These are phyloP conservation scores for Schizochytrium sp. DNA, from an alignment of 108 stramenopile genomes.

Conservation along the genomic window DNA sequence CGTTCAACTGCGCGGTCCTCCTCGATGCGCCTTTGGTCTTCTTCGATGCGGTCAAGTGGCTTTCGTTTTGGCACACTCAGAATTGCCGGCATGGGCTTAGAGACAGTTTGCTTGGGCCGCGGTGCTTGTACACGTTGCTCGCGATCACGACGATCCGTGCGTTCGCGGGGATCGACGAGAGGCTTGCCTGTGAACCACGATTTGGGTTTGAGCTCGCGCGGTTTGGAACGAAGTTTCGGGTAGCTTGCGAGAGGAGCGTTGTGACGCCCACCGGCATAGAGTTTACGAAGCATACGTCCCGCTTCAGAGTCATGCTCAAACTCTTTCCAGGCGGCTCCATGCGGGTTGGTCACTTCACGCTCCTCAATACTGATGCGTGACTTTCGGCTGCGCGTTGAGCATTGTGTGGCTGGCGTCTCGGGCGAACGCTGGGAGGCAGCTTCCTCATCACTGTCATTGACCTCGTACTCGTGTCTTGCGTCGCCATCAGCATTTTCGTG, in stretches of 20 bases:
- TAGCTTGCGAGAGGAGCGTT: background rate
- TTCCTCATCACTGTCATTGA: too few species aligned
- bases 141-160: background rate
- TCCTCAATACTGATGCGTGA: background rate
- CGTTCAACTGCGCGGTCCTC: background rate
- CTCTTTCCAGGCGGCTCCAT: background rate
- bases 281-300: background rate
- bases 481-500: too few species aligned
- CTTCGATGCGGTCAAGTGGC: background rate
- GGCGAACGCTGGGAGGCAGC: too few species aligned
- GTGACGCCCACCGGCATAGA: background rate
- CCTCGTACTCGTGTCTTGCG: too few species aligned
- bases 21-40: background rate
- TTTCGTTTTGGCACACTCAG: background rate
- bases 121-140: background rate
- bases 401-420: background rate
- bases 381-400: background rate
- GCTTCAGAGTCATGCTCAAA: conserved; percentile 10
- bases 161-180: background rate
- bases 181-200: background rate
- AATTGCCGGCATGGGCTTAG: background rate
- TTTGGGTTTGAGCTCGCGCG: background rate
- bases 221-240: background rate
- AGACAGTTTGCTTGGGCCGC: background rate
- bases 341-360: background rate